These are phyloP conservation scores for Pestalotiopsis fici DNA, from an alignment of 2,329 filamentous ascomycete genomes.

Conservation along the genomic window DNA sequence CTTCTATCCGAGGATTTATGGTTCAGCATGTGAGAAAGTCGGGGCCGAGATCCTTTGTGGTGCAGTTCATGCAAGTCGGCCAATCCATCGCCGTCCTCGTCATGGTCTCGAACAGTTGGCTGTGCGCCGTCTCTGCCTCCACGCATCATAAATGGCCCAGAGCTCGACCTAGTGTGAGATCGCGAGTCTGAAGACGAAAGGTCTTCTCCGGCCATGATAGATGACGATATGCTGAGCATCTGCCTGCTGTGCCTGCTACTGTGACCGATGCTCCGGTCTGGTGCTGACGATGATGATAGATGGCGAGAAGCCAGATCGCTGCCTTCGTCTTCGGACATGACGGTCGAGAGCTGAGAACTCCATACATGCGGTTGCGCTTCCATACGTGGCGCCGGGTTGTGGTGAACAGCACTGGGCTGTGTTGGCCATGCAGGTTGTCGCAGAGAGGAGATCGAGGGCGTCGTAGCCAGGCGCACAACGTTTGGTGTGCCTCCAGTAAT, in stretches of 20 bases:
- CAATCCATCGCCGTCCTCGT: slow-evolving; percentile 66
- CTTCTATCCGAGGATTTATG: slow-evolving; percentile 52
- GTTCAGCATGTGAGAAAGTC: slow-evolving; percentile 52
- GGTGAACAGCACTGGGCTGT: slow-evolving; percentile 11
- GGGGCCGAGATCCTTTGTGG: slow-evolving; percentile 52
- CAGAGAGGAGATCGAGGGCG: slow-evolving; percentile 20
- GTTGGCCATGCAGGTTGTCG: slow-evolving; percentile 28
- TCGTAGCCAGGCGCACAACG: slow-evolving; percentile 34
- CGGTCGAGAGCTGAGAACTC: slow-evolving; percentile 65
- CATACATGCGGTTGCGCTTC: slow-evolving; percentile 57
- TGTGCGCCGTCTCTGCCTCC: slow-evolving; percentile 32
- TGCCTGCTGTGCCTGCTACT: slow-evolving; percentile 53
- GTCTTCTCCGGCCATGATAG: slow-evolving; percentile 41
- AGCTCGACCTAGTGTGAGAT: slow-evolving; percentile 35
- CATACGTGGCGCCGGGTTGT: slow-evolving; percentile 34
- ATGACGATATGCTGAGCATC: slow-evolving; percentile 60
- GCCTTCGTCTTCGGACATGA: slow-evolving; percentile 62
- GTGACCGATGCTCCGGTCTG: slow-evolving; percentile 51
- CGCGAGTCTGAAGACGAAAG: slow-evolving; percentile 17
- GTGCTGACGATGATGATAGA: slow-evolving; percentile 44
- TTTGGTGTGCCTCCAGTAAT: slow-evolving; percentile 41
- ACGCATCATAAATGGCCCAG: slow-evolving; percentile 44
- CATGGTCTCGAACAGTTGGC: slow-evolving; percentile 55
- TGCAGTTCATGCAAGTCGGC: slow-evolving; percentile 58
- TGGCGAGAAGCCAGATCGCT: slow-evolving; percentile 52